Evolutionary conservation across 1,284 basidiomycete species (phyloP).

Genomic region (Rhodotorula sp.): DNA sequence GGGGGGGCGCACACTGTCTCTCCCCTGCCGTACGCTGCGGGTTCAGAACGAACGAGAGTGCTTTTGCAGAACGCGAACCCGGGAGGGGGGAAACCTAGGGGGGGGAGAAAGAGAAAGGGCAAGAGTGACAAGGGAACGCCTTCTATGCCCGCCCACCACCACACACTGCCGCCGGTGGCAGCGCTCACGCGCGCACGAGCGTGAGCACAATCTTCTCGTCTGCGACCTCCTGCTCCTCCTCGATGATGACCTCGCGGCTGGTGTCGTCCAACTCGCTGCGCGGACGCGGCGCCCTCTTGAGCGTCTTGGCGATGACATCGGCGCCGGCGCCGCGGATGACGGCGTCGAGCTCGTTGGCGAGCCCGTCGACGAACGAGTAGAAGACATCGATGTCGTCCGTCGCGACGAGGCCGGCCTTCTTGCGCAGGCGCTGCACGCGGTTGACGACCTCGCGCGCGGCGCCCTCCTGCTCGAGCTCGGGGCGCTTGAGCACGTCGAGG

Average conservation of each 20-base stretch:
- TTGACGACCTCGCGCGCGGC: constrained; percentile 88
- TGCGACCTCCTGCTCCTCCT: constrained; percentile 84
- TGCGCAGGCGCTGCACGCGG: constrained; percentile 92
- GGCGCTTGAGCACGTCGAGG: constrained; percentile 82
- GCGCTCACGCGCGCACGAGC: constrained; percentile 43
- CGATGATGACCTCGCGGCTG: constrained; percentile 63
- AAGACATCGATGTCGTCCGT: constrained; percentile 92
- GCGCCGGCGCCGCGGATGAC: constrained; percentile 70
- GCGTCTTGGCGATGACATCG: constrained; percentile 74
- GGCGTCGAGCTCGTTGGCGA: constrained; percentile 61
- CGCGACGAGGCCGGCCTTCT: constrained; percentile 91
- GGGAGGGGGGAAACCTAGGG: no score
- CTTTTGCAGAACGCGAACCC: background rate
- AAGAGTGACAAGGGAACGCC: no score
- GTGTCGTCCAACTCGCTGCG: constrained; percentile 56
- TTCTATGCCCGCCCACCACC: no score
- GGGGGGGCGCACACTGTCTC: no score
- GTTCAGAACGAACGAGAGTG: no score
- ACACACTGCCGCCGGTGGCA: background rate
- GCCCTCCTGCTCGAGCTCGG: constrained; percentile 85
- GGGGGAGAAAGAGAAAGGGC: background rate
- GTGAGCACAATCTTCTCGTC: constrained; percentile 70
- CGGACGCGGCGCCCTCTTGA: constrained; percentile 67
- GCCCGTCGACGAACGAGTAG: constrained; percentile 64
- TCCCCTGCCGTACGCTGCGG: no score